Evolutionary conservation across 345 rosid genomes (phyloP).

Genomic region (Arabidopsis suecica): DNA sequence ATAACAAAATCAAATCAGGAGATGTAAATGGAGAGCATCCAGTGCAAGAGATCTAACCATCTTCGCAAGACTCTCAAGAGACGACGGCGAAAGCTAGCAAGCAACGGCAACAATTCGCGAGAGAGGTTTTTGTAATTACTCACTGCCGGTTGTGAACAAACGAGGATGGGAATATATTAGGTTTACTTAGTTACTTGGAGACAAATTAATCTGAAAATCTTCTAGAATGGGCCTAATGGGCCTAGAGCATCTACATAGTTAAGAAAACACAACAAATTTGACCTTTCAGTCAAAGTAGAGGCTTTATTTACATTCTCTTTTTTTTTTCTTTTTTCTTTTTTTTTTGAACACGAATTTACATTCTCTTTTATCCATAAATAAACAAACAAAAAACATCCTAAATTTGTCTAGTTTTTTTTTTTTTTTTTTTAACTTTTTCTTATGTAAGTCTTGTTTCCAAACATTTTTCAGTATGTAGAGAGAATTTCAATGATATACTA

Average conservation of each 20-base stretch:
- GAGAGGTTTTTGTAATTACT: neutral
- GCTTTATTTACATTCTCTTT: neutral
- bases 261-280: too few species aligned
- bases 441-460: neutral
- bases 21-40: neutral
- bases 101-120: slow-evolving; percentile 18
- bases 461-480: neutral
- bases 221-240: too few species aligned
- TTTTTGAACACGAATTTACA: too few species aligned
- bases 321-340: neutral
- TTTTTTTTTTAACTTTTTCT: neutral
- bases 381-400: too few species aligned
- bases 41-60: slow-evolving; percentile 36
- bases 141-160: too few species aligned
- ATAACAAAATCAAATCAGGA: neutral
- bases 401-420: too few species aligned
- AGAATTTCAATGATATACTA: neutral
- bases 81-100: slow-evolving; percentile 30
- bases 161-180: too few species aligned
- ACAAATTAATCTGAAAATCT: too few species aligned
- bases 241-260: too few species aligned
- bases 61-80: slow-evolving; percentile 34
- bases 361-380: too few species aligned
- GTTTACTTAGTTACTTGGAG: too few species aligned
- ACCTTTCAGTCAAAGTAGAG: neutral